These are phyloP conservation scores for Leishmania turanica DNA, from an alignment of 208 protist genomes.

Conservation along the genomic window DNA sequence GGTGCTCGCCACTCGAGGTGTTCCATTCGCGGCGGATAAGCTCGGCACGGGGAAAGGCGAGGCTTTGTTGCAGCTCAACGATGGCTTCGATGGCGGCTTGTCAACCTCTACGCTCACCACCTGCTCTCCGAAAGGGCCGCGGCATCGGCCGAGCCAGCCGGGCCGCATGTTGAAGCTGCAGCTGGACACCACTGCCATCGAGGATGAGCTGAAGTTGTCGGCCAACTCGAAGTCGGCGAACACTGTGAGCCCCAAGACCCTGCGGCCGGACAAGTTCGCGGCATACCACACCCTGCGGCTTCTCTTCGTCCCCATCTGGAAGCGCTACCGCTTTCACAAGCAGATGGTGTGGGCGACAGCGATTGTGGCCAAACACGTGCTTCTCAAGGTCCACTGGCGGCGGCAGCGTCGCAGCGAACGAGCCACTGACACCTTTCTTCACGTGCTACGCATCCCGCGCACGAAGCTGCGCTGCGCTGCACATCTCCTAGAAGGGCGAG, in stretches of 20 bases:
- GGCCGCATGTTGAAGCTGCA: not conserved
- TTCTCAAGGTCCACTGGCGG: constrained; percentile 5
- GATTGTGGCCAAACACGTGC: constrained; percentile 19
- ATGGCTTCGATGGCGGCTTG: constrained; percentile 4
- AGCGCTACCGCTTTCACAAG: constrained; percentile 29
- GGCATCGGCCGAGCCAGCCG: constrained; percentile 3
- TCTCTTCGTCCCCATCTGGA: constrained; percentile 45
- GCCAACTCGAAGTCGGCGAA: not conserved
- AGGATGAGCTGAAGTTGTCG: constrained; percentile 6
- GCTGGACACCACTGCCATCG: not conserved
- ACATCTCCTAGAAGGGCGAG: constrained; percentile 8
- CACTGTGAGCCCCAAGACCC: too few relatives aligned
- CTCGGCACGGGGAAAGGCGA: not conserved
- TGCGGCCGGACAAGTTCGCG: not conserved
- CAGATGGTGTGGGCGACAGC: constrained; percentile 13
- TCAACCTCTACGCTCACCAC: not conserved
- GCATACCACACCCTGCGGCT: constrained; percentile 25
- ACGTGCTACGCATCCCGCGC: constrained; percentile 16
- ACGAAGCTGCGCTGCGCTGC: constrained; percentile 27
- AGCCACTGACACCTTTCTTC: constrained; percentile 16
- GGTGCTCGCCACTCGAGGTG: not conserved
- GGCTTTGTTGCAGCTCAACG: not conserved
- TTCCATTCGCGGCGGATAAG: not conserved
- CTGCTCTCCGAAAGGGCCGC: not conserved
- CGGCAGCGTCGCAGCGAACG: constrained; percentile 8